These are phyloP conservation scores for Silene latifolia DNA, from an alignment of 148 eudicot species.

Conservation along the genomic window DNA sequence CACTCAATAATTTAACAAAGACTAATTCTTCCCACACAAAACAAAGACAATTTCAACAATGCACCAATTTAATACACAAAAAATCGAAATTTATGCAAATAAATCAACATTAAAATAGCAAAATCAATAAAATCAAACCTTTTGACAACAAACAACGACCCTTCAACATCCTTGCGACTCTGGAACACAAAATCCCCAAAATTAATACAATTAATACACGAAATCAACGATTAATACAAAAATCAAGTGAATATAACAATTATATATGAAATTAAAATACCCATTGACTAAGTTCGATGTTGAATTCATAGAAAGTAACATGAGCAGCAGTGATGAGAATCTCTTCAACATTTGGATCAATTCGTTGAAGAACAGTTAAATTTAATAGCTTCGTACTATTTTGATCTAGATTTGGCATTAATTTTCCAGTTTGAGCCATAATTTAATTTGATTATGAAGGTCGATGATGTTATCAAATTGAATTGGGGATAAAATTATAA, in stretches of 20 bases:
- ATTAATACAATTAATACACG: neutral
- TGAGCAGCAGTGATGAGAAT: conserved; percentile 93
- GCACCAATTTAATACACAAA: conserved; percentile 2
- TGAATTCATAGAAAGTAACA: conserved; percentile 86
- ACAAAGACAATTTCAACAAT: conserved; percentile 11
- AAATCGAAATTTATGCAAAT: neutral
- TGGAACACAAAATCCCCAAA: conserved; percentile 19
- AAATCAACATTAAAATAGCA: neutral
- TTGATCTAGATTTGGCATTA: conserved; percentile 86
- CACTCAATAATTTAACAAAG: neutral
- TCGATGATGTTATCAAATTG: neutral
- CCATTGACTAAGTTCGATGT: conserved; percentile 86
- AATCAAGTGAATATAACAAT: neutral
- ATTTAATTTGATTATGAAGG: neutral
- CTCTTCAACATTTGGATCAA: conserved; percentile 79
- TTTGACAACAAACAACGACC: conserved; percentile 71
- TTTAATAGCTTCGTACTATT: conserved; percentile 74
- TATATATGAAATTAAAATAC: conserved; percentile 27
- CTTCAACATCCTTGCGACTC: conserved; percentile 94
- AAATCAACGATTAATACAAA: neutral
- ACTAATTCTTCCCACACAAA: neutral
- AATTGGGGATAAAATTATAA: conserved; percentile 6
- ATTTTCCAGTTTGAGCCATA: conserved; percentile 70
- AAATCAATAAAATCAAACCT: conserved; percentile 29
- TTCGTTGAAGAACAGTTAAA: conserved; percentile 80